These are phyloP conservation scores for Yamadazyma kitorensis DNA, from an alignment of 805 yeast species.

Conservation along the genomic window DNA sequence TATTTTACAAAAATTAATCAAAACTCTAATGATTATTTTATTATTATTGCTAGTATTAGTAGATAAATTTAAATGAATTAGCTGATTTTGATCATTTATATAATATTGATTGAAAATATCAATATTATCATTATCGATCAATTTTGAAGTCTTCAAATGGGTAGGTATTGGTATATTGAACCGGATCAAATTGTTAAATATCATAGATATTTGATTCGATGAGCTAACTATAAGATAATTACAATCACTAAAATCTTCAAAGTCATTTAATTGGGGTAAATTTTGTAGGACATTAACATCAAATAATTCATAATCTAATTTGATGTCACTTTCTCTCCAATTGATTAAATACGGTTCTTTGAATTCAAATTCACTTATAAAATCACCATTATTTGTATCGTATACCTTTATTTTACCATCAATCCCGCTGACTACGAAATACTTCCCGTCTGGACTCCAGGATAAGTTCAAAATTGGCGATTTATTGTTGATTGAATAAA, in stretches of 20 bases:
- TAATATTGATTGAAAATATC: conserved; percentile 11
- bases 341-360: conserved; percentile 6
- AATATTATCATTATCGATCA: conserved; percentile 4
- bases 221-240: conserved; percentile 9
- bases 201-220: conserved; percentile 3
- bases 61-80: conserved; percentile 3
- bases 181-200: conserved; percentile 10
- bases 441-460: conserved; percentile 36
- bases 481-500: conserved; percentile 45
- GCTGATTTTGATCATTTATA: conserved; percentile 3
- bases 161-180: conserved; percentile 4
- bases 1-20: conserved; percentile 9
- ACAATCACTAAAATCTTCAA: conserved; percentile 6
- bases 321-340: conserved; percentile 2
- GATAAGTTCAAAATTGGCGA: conserved; percentile 28
- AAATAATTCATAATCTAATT: conserved; percentile 9
- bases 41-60: no score
- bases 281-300: conserved; percentile 9
- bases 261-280: conserved; percentile 9
- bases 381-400: conserved; percentile 44
- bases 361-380: conserved; percentile 14
- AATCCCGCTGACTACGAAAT: conserved; percentile 43
- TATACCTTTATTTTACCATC: conserved; percentile 44
- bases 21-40: conserved; percentile 5
- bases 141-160: no score